These are phyloP conservation scores for Pseudopyrenochaeta lycopersici DNA, from an alignment of 2,329 filamentous ascomycete genomes.

Conservation along the genomic window DNA sequence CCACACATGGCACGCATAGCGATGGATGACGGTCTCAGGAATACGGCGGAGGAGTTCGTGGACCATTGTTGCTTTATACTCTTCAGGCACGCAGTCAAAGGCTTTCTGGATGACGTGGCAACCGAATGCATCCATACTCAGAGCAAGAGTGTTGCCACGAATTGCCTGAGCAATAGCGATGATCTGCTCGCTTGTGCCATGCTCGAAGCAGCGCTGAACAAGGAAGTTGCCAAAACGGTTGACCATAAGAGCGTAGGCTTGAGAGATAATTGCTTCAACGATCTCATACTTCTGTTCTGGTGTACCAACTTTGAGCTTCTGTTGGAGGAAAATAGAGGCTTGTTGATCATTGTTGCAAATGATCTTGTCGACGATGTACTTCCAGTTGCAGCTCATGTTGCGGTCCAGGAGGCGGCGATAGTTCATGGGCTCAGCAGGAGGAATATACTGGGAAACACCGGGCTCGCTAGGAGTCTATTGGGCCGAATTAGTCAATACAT, in stretches of 20 bases:
- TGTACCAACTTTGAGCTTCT: constrained; percentile 97
- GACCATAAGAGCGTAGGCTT: constrained; percentile 95
- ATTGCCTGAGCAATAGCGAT: constrained; percentile 94
- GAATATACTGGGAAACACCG: constrained; percentile 71
- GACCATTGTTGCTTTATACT: constrained; percentile 99
- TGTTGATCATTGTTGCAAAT: constrained; percentile 99
- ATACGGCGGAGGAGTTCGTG: constrained; percentile 94
- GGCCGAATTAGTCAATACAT: constrained; percentile 7
- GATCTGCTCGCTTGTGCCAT: constrained; percentile 91
- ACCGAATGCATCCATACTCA: constrained; percentile 98
- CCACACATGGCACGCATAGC: constrained; percentile 99
- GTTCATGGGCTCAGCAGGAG: constrained; percentile 90
- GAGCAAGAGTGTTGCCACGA: constrained; percentile 87
- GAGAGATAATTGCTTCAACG: constrained; percentile 92
- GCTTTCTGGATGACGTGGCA: constrained; percentile 99
- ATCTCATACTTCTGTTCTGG: constrained; percentile 97
- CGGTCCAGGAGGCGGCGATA: constrained; percentile 94
- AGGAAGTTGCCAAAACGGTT: constrained; percentile 99
- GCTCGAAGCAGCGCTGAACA: constrained; percentile 98
- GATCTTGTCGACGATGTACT: constrained; percentile 99
- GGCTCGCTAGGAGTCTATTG: constrained; percentile 36
- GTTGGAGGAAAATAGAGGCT: constrained; percentile 97
- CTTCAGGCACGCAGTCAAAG: constrained; percentile 95
- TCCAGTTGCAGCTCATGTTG: constrained; percentile 98
- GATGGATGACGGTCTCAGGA: constrained; percentile 96